Percentiles rank a stretch among this genome's conserved stretches.
phyloP scores from a whole-genome alignment of 2,329 filamentous ascomycete genomes.

The Nothopassalora personata region DNA sequence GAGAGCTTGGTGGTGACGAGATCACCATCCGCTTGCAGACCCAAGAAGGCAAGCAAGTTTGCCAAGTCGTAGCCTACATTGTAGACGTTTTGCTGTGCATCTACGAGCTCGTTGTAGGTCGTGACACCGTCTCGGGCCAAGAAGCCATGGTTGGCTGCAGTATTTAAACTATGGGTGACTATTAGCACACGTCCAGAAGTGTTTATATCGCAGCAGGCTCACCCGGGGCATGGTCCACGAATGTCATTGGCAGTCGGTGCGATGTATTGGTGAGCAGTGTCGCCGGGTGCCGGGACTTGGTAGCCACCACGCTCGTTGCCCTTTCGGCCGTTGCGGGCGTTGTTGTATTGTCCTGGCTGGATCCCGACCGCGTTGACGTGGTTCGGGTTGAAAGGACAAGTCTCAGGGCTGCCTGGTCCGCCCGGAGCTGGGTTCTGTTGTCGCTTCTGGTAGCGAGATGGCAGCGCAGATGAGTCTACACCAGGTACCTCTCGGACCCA shows the following conservation, averaged over 20 bases:
- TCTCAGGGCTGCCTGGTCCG: slow-evolving; percentile 26
- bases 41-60: slow-evolving; percentile 37
- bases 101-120: slow-evolving; percentile 41
- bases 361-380: slow-evolving; percentile 35
- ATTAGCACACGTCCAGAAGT: slow-evolving; percentile 36
- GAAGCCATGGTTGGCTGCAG: slow-evolving; percentile 42
- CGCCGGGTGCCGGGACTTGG: slow-evolving; percentile 41
- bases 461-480: slow-evolving; percentile 34
- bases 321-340: slow-evolving; percentile 39
- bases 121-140: slow-evolving; percentile 40
- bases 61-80: slow-evolving; percentile 42
- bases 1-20: slow-evolving; percentile 39
- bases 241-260: slow-evolving; percentile 38
- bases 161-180: slow-evolving; percentile 41
- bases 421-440: slow-evolving; percentile 28
- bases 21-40: slow-evolving; percentile 40
- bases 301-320: slow-evolving; percentile 41
- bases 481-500: slow-evolving; percentile 36
- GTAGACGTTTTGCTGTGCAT: slow-evolving; percentile 44
- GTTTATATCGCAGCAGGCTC: not conserved
- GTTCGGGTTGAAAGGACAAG: slow-evolving; percentile 37
- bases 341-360: slow-evolving; percentile 38
- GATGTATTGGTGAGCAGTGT: slow-evolving; percentile 36
- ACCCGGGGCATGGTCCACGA: slow-evolving; percentile 28
- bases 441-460: slow-evolving; percentile 15